phyloP scores from a whole-genome alignment of 1,139 yeast genomes.

The Pichia inconspicua region DNA sequence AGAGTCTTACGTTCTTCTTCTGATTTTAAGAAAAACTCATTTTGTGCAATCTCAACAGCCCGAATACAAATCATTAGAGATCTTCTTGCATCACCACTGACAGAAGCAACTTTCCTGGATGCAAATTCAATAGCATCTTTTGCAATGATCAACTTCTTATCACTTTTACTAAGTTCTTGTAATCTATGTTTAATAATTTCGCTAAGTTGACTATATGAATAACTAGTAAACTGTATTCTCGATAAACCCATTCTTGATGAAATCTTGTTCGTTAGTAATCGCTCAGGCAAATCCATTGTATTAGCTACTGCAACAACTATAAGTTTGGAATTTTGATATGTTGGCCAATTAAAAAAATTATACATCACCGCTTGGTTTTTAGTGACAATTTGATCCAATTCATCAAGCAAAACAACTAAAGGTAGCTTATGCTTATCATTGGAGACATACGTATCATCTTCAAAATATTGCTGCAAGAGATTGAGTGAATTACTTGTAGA shows the following conservation, averaged over 20 bases:
- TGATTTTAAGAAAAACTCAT: slow-evolving; percentile 35
- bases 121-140: slow-evolving; percentile 87
- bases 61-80: slow-evolving; percentile 84
- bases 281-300: slow-evolving; percentile 94
- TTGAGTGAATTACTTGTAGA: slow-evolving; percentile 57
- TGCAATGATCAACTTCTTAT: slow-evolving; percentile 36
- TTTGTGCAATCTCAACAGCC: slow-evolving; percentile 84
- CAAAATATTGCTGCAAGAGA: slow-evolving; percentile 47
- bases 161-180: slow-evolving; percentile 41
- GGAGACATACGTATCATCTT: slow-evolving; percentile 8
- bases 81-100: slow-evolving; percentile 94
- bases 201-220: slow-evolving; percentile 71
- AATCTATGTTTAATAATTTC: slow-evolving; percentile 68
- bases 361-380: slow-evolving; percentile 85
- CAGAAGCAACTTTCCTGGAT: slow-evolving; percentile 89
- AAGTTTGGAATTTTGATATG: slow-evolving; percentile 67
- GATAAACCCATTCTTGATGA: slow-evolving; percentile 86
- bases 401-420: slow-evolving; percentile 78
- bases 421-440: slow-evolving; percentile 35
- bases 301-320: slow-evolving; percentile 92
- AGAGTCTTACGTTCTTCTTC: slow-evolving; percentile 23
- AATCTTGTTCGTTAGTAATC: slow-evolving; percentile 78
- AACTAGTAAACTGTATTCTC: slow-evolving; percentile 83
- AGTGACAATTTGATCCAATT: slow-evolving; percentile 84
- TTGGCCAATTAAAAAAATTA: slow-evolving; percentile 97